phyloP scores from a whole-genome alignment of 306 rosid genomes.

The Fragaria vesca region DNA sequence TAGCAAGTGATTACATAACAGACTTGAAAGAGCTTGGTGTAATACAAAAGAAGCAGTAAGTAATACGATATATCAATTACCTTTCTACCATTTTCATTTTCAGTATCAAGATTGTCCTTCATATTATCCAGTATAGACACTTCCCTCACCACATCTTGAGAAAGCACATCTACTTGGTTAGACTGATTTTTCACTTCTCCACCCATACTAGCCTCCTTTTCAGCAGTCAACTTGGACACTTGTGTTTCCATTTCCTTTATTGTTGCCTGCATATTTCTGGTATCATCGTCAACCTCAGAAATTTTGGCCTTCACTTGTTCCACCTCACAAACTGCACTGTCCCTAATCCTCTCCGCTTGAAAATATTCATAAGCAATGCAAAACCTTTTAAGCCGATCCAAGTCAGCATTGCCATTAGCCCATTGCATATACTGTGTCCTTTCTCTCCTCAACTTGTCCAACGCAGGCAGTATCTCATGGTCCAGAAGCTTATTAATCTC shows the following conservation, averaged over 20 bases:
- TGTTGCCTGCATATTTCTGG: constrained; percentile 41
- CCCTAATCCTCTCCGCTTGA: constrained; percentile 75
- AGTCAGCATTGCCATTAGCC: constrained; percentile 95
- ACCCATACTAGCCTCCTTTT: constrained; percentile 91
- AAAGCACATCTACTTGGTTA: constrained; percentile 62
- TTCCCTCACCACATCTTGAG: constrained; percentile 79
- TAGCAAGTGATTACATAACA: constrained; percentile 7
- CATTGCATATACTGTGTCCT: constrained; percentile 93
- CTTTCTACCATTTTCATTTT: constrained; percentile 70
- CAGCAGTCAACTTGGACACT: constrained; percentile 62
- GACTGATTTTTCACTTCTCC: constrained; percentile 81
- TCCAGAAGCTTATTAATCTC: constrained; percentile 97
- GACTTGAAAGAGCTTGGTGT: constrained; percentile 8
- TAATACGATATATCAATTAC: constrained; percentile 36
- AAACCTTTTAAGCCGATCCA: constrained; percentile 84
- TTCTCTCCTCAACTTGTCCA: constrained; percentile 95
- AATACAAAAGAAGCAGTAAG: neutral
- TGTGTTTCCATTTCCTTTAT: constrained; percentile 74
- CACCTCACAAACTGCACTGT: constrained; percentile 64
- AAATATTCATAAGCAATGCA: constrained; percentile 80
- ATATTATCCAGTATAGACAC: constrained; percentile 63
- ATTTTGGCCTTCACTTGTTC: constrained; percentile 73
- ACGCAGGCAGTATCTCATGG: constrained; percentile 91
- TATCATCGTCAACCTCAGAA: constrained; percentile 54
- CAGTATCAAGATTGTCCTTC: constrained; percentile 76